Base-by-base conservation (phyloP, 2,329 filamentous ascomycete species). In the Simplicillium sp. region DNA sequence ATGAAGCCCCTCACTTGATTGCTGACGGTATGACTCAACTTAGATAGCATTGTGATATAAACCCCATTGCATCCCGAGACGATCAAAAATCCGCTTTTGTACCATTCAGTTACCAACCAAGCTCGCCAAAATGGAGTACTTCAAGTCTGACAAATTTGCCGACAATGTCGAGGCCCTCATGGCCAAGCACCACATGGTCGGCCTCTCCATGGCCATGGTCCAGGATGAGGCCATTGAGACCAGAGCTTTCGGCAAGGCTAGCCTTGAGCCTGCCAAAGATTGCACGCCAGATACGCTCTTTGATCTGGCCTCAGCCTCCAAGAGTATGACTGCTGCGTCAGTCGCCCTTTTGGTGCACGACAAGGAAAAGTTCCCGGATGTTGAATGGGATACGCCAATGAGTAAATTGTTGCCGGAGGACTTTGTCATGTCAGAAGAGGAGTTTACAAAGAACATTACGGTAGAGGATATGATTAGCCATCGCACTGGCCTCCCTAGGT, bases 271-370 rank as follows among this genome's bases (percentile, higher is more conserved):
- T 3, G 39, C 37, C 1, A 29, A 18, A 34, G 32, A 37, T 8
- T 51, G 48, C 29, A 55, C 52, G 0, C 29, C 52, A 1, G 49
- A 56, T 17, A 55, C 52, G 25, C 44, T 56, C 7, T 55, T 56
- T 25, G 51, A 55, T 36, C 46, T 56, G 38, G 54, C 49, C 5
- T 56, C 54, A 0, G 44, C 46, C 6, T 48, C 52, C 15, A 56
- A 55, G 34, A 54, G 49, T 3, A 45, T 56, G 34, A 56, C 53
- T 2, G 54, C 51, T 2, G 53, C 50, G 1, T 44, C 54, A 1
- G 46, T 55, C 9, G 54, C 46, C 7, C 37, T 56, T 12, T 39
- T 56, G 6, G 45, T 54, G 11, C 40, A 46, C 2, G 52, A 52
- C 29, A 42, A 50, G 35, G 41, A 52, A 2, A 42, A 47, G 3